Evolutionary conservation across 106 monocot species (phyloP), one percentile per base, ranked within the genome.

Genomic region (Phalaenopsis equestris): DNA sequence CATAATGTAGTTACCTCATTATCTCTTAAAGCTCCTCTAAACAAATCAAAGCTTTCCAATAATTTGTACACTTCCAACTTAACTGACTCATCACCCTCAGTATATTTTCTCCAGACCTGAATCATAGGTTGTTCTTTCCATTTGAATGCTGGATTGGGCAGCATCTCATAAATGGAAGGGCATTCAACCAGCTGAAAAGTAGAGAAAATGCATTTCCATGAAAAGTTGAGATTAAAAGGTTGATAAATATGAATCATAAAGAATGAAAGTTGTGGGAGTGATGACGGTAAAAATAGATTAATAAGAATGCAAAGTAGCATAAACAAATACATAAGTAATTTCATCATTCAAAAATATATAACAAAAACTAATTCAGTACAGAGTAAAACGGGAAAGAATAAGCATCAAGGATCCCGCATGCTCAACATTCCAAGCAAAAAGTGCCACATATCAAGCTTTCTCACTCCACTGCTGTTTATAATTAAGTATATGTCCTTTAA

Each of bases 131-230:
- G 76, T 17, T 78, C 56, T 68, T 90, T 89, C 96, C 96, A 96
- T 17, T 83, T 79, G 75, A 96, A 96, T 23, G 82, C 72, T 79
- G 91, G 86, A 76, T 91, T 91, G 47, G 93, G 88, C 75, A 96
- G 79, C 91, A 96, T 87, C 82, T 96, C 96, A 47, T 96, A 96
- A 39, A 96, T 84, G 72, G 96, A 96, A 67, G 96, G 96, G 78
- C 96, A 96, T 79, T 91, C 96, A 81, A 96, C 82, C 77, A 96
- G 79, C 96, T 96, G 81, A 67, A 86, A 42, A 64, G 49, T 67
- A 6, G 64, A 3, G 49, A 83, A 58, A 76, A 36, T 52, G 8
- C 24, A 65, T 65, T 57, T 65, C 64, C 24, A 24, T 65, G 64
- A 65, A 65, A 14, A 65, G 21, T 65, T 65, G 8, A 65, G 24